A percentile compares a stretch with the other conserved stretches of the same genome.
These are phyloP conservation scores for Cyamopsis tetragonoloba DNA, from an alignment of 306 rosid species.

Conservation along the genomic window DNA sequence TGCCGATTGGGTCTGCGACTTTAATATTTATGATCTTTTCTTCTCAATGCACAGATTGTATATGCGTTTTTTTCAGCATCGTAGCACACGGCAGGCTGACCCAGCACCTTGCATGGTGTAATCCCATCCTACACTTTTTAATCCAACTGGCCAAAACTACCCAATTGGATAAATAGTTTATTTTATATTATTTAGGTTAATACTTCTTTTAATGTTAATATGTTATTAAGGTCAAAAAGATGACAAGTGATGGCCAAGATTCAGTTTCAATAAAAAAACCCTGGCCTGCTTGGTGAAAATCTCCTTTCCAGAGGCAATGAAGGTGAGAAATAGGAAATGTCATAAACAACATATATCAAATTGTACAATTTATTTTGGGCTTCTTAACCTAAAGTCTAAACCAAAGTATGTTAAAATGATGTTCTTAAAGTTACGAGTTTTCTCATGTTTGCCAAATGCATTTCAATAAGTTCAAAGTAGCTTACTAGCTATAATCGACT, in stretches of 20 bases:
- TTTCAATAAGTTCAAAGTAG: background rate
- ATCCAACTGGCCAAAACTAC: no score
- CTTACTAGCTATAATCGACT: background rate
- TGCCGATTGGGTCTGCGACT: no score
- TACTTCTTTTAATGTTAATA: no score
- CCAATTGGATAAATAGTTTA: no score
- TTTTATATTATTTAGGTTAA: no score
- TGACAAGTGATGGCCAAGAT: background rate
- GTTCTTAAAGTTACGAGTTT: background rate
- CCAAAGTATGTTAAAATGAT: background rate
- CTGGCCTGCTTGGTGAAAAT: background rate
- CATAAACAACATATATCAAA: constrained; percentile 9
- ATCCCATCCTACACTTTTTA: no score
- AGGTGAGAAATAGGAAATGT: background rate
- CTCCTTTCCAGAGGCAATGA: background rate
- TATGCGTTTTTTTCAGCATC: no score
- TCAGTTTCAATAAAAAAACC: constrained; percentile 16
- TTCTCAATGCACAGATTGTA: no score
- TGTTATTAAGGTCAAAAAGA: no score
- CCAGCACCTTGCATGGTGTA: no score
- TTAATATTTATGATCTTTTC: no score
- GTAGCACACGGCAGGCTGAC: no score
- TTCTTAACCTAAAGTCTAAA: constrained; percentile 19
- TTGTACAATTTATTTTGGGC: constrained; percentile 2
- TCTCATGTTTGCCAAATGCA: background rate